Conservation (phyloP, 1,284 basidiomycete genomes). For the Heterobasidion parviporum region DNA sequence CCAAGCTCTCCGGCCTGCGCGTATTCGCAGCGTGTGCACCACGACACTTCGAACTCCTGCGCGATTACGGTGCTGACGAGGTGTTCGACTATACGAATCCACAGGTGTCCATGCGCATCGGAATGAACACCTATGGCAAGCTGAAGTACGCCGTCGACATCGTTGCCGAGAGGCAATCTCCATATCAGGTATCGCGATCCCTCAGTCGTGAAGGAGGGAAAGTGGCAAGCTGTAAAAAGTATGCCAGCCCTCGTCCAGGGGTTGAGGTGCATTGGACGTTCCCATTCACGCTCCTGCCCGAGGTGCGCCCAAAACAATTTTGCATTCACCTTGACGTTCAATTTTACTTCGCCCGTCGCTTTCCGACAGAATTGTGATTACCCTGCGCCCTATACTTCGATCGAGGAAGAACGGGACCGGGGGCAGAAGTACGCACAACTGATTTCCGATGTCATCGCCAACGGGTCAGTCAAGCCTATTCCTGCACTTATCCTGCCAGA, state of each 20-base stretch:
- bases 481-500: slow-evolving; percentile 21
- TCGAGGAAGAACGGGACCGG: slow-evolving; percentile 15
- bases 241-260: not conserved
- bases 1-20: slow-evolving; percentile 26
- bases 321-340: not conserved
- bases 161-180: slow-evolving; percentile 17
- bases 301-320: slow-evolving; percentile 9
- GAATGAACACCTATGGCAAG: slow-evolving; percentile 17
- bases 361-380: slow-evolving; percentile 3
- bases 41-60: slow-evolving; percentile 22
- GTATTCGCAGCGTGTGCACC: slow-evolving; percentile 31
- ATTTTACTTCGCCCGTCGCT: not conserved
- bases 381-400: slow-evolving; percentile 1
- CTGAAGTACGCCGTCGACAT: slow-evolving; percentile 22
- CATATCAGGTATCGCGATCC: slow-evolving; percentile 14
- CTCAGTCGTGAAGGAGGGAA: slow-evolving; percentile 19
- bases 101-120: slow-evolving; percentile 15
- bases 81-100: slow-evolving; percentile 28
- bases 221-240: slow-evolving; percentile 10
- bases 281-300: slow-evolving; percentile 19
- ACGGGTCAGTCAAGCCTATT: slow-evolving; percentile 17
- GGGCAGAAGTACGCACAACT: slow-evolving; percentile 18
- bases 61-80: slow-evolving; percentile 27
- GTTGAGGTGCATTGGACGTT: slow-evolving; percentile 19
- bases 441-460: slow-evolving; percentile 17